A percentile compares a stretch with the other conserved stretches of the same genome.
phyloP scores from a whole-genome alignment of 345 rosid genomes.

The Eucalyptus erythrocorys region DNA sequence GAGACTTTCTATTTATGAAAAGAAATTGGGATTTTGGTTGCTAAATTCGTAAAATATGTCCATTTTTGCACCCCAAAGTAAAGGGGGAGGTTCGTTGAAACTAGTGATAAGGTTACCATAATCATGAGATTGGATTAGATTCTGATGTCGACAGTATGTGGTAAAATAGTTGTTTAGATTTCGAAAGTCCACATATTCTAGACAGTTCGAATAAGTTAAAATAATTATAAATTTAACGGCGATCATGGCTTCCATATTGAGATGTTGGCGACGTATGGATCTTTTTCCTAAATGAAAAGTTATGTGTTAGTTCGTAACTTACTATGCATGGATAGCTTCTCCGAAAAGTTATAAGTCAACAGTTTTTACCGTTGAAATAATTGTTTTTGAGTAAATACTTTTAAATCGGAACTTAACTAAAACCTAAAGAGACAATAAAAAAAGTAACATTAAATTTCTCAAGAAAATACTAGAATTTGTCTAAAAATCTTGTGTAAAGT shows the following conservation, averaged over 20 bases:
- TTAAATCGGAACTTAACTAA: neutral
- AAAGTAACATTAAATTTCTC: neutral
- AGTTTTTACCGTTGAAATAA: neutral
- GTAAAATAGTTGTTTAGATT: fast-evolving
- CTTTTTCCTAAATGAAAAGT: fast-evolving
- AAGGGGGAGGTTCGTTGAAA: neutral
- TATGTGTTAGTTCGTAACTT: neutral
- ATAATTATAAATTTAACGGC: neutral
- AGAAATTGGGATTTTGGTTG: neutral
- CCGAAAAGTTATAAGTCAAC: fast-evolving
- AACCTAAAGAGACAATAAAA: neutral
- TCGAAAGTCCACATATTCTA: neutral
- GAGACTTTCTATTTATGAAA: neutral
- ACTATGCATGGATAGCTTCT: neutral
- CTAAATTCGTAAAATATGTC: neutral
- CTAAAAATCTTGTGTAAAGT: neutral
- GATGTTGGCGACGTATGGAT: fast-evolving
- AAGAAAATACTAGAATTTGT: too few relatives aligned
- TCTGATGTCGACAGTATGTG: fast-evolving
- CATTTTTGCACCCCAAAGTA: neutral
- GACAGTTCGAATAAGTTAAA: neutral
- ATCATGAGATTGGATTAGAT: neutral
- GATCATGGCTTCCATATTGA: fast-evolving
- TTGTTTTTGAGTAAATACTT: fast-evolving
- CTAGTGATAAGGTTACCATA: neutral